Evolutionary conservation across 2,329 filamentous ascomycete genomes (phyloP).

Genomic region (Claviceps humidiphila): DNA sequence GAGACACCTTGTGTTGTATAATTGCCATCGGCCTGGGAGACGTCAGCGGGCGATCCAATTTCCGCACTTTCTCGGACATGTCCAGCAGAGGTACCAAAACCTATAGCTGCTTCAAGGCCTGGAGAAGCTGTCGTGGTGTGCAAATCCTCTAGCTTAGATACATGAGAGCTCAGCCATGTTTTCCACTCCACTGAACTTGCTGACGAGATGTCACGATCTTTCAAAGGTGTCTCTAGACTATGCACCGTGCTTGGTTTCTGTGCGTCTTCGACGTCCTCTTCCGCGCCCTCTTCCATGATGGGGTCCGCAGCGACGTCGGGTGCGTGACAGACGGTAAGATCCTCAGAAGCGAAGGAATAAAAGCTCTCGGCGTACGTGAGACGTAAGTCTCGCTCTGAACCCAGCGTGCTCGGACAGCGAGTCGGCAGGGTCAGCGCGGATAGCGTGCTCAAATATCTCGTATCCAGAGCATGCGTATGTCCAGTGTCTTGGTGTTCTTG

Average conservation of each 20-base stretch:
- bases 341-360: slow-evolving; percentile 27
- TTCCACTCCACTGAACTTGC: slow-evolving; percentile 42
- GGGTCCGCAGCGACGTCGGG: neutral
- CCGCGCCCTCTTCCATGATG: neutral
- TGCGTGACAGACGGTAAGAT: slow-evolving; percentile 6
- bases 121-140: slow-evolving; percentile 3
- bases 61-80: slow-evolving; percentile 39
- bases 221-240: slow-evolving; percentile 1
- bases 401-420: slow-evolving; percentile 25
- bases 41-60: slow-evolving; percentile 23
- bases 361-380: slow-evolving; percentile 33
- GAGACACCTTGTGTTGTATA: neutral
- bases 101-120: neutral
- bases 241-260: neutral
- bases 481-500: slow-evolving; percentile 19
- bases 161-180: slow-evolving; percentile 38
- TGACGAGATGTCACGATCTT: slow-evolving; percentile 25
- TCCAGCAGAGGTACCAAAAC: slow-evolving; percentile 12
- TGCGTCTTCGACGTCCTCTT: neutral
- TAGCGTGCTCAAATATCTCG: slow-evolving; percentile 26
- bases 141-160: slow-evolving; percentile 30
- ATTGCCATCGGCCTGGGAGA: neutral
- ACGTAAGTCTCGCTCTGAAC: slow-evolving; percentile 25
- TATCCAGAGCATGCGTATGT: slow-evolving; percentile 15
- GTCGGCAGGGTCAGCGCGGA: slow-evolving; percentile 26